Base-by-base conservation (phyloP, 176 grass and related monocot species). In the Oryza punctata region DNA sequence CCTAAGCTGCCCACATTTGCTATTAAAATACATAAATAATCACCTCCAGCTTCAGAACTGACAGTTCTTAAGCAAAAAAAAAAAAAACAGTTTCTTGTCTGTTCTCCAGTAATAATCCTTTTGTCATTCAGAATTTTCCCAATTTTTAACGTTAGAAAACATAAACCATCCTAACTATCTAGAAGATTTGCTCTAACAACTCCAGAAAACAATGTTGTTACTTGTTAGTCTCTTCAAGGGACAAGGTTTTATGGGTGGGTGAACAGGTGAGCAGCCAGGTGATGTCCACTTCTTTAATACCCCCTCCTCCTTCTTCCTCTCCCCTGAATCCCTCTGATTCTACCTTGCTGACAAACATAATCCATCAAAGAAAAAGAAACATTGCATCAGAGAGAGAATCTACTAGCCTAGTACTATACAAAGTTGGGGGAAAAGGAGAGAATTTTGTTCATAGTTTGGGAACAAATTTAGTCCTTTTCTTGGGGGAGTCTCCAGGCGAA, bases 301-400 rank as follows among this genome's bases (percentile, higher is more conserved):
- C 21, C 33, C 0, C 37, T 37, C 6, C 30, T 57, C 25, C 38
- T 41, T 49, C 45, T 12, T 41, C 63, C 45, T 8, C 38, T 28
- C 29, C 63, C n/a, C 52, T 57, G 19, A 57, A 57, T 21, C 52
- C 18, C 50, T 18, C 78, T 70, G 29, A 25, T 65, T 81, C 19
- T 13, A 72, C 24, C 82, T 21, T 44, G 57, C 78, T 77, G 77
- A 85, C 72, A 69, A 52, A 77, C 38, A 84, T 45, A 84, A 76
- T 27, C 13, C 30, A 69, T 37, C 41, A 35, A 12, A 73, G 6
- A 57, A 57, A 30, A 64, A 10, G n/a, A 24, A 35, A 35, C 33
- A 35, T 35, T 35, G 0, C 33, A 35, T 35, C 33, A 35, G 33
- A 35, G 33, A 35, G 4, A 35, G 33, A 35, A 35, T 35, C 33